Evolutionary conservation across 164 flowering plant species (phyloP).

Genomic region (Warburgia ugandensis): DNA sequence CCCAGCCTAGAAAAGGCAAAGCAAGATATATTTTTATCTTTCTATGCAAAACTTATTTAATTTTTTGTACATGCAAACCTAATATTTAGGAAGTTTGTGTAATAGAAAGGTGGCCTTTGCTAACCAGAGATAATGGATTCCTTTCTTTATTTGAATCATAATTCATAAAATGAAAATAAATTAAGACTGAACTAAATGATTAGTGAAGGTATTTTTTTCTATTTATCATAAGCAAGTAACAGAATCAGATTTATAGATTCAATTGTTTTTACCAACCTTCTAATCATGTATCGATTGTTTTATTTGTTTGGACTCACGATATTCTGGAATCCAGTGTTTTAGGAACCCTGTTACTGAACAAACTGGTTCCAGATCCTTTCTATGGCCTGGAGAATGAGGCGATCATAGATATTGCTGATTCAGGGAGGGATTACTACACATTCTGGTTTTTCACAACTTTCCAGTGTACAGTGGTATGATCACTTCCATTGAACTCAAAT

Average conservation of each 20-base stretch:
- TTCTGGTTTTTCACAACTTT: slow-evolving; percentile 95
- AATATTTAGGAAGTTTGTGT: no score
- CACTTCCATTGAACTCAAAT: no score
- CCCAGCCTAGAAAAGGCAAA: no score
- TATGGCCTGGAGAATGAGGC: slow-evolving; percentile 81
- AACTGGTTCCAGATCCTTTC: slow-evolving; percentile 87
- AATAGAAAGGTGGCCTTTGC: no score
- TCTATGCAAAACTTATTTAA: no score
- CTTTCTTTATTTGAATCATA: no score
- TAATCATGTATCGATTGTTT: neutral
- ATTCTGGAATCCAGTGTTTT: slow-evolving; percentile 53
- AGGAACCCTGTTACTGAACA: slow-evolving; percentile 80
- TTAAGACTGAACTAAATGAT: neutral
- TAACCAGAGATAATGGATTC: no score
- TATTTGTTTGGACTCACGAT: slow-evolving; percentile 4
- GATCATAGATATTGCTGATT: slow-evolving; percentile 86
- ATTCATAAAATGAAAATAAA: no score
- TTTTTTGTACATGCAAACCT: no score
- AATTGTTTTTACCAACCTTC: neutral
- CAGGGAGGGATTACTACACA: slow-evolving; percentile 91
- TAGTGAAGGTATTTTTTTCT: neutral
- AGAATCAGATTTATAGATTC: neutral
- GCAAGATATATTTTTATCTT: no score
- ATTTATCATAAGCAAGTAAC: neutral
- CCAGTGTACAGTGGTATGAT: slow-evolving; percentile 63